These are phyloP conservation scores for Cladosporium sp. DNA, from an alignment of 2,329 filamentous ascomycete genomes.

Conservation along the genomic window DNA sequence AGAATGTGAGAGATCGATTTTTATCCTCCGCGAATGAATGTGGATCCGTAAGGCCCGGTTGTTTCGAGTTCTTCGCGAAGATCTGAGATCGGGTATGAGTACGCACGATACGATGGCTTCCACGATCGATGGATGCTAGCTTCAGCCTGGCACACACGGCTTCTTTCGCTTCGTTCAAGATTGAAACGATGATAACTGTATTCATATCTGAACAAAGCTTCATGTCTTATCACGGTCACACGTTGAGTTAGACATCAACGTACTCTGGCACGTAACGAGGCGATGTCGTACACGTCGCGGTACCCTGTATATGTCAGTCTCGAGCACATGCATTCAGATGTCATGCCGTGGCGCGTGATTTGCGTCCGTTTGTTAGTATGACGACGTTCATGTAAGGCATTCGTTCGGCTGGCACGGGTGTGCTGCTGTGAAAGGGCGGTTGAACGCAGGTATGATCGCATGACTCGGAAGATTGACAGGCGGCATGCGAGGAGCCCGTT, in stretches of 20 bases:
- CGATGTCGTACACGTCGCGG: too few species aligned
- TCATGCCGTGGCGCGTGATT: background rate
- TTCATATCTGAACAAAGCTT: too few species aligned
- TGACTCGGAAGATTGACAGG: constrained; percentile 4
- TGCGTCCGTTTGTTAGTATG: background rate
- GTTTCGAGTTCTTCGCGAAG: too few species aligned
- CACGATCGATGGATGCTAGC: too few species aligned
- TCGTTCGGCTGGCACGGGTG: background rate
- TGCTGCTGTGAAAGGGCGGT: background rate
- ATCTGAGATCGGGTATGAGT: too few species aligned
- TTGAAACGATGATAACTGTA: too few species aligned
- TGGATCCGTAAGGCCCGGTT: too few species aligned
- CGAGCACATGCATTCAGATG: too few species aligned
- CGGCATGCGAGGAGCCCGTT: constrained; percentile 8
- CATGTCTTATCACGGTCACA: background rate
- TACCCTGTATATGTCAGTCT: too few species aligned
- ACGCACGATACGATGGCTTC: too few species aligned
- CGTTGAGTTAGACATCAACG: background rate
- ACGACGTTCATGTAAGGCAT: background rate
- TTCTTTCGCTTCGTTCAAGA: too few species aligned
- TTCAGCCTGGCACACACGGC: too few species aligned
- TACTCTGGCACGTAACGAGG: background rate
- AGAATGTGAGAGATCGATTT: background rate
- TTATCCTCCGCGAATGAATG: background rate
- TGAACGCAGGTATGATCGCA: background rate